Percentiles rank a stretch among this genome's conserved stretches.
phyloP scores from a whole-genome alignment of 2,329 filamentous ascomycete genomes.

The Lasiodiplodia sp. region DNA sequence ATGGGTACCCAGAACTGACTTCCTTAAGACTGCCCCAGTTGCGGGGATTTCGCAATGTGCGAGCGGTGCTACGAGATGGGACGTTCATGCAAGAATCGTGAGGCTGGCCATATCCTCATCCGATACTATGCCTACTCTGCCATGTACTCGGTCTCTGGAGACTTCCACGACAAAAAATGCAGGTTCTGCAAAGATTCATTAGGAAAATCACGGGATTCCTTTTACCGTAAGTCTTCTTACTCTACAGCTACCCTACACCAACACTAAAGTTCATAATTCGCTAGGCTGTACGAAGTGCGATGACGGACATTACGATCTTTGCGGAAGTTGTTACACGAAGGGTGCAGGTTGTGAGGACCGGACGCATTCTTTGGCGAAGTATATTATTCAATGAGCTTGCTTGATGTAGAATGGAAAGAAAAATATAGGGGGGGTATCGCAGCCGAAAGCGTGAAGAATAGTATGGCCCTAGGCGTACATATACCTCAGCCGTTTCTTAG shows the following conservation, averaged over 20 bases:
- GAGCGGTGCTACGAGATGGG: conserved; percentile 17
- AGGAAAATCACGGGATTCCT: background rate
- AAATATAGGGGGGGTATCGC: no score
- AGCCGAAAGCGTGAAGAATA: no score
- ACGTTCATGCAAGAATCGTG: background rate
- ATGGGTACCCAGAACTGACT: background rate
- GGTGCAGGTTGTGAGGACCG: conserved; percentile 6
- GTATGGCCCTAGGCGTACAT: no score
- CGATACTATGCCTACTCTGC: conserved; percentile 7
- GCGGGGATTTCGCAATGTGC: conserved; percentile 6
- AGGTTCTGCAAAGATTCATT: background rate
- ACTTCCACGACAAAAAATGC: background rate
- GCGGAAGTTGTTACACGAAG: conserved; percentile 1
- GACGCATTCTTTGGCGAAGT: background rate
- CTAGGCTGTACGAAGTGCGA: conserved; percentile 9
- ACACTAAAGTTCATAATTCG: background rate
- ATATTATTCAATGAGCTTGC: background rate
- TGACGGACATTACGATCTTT: conserved; percentile 7
- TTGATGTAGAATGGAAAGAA: background rate
- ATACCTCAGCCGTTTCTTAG: no score
- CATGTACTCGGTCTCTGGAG: conserved; percentile 3
- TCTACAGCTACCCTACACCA: no score
- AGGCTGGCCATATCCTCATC: conserved; percentile 3
- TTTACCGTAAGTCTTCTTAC: conserved; percentile 12
- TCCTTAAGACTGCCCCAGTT: background rate